Base-by-base conservation (phyloP, 352 stramenopile genomes). In the Pythium periplocum region DNA sequence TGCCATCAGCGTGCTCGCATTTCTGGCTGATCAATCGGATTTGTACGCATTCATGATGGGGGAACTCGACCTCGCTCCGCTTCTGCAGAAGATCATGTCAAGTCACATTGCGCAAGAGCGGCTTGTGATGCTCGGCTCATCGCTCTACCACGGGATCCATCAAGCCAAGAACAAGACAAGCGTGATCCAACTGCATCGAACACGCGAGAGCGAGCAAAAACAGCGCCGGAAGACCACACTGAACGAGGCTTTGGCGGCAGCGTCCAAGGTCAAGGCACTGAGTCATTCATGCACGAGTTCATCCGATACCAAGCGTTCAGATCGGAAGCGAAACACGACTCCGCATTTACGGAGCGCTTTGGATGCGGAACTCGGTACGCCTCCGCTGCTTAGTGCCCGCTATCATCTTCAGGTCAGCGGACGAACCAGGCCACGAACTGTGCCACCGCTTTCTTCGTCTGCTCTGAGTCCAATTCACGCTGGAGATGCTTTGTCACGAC, bases 41-140 rank as follows among this genome's bases (percentile, higher is more conserved):
- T 45, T 85, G 10, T 75, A 83, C 46, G 78, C 78, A 5, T 86
- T 74, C 42, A 73, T 73, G 62, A 83, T 89, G 76, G 68, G 57
- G 11, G 71, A 85, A 64, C 43, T 68, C 11, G 62, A 72, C 32
- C 4, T 77, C 9, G 67, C 68, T 37, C 54, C 70, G 7, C 61
- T 79, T 11, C 46, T 89, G 31, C 71, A 78, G 41, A 87, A 89
- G 57, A 61, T 64, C 39, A 59, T 69, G 26, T 48, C 52, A 2
- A 66, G 83, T 39, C 74, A 89, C 57, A 59, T 58, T 32, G 59
- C 48, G 2, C 54, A 86, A 42, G 74, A 86, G 12, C 67, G 60
- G 1, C 53, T 89, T 11, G 50, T 82, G 9, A 51, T 78, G 42
- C 48, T 75, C 39, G 62, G 66, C 7, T 75, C 61, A 2, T 66